A percentile compares a stretch with the other conserved stretches of the same genome.
These are phyloP conservation scores for Tardiomyces digboiensis DNA, from an alignment of 1,139 yeast genomes.

Conservation along the genomic window DNA sequence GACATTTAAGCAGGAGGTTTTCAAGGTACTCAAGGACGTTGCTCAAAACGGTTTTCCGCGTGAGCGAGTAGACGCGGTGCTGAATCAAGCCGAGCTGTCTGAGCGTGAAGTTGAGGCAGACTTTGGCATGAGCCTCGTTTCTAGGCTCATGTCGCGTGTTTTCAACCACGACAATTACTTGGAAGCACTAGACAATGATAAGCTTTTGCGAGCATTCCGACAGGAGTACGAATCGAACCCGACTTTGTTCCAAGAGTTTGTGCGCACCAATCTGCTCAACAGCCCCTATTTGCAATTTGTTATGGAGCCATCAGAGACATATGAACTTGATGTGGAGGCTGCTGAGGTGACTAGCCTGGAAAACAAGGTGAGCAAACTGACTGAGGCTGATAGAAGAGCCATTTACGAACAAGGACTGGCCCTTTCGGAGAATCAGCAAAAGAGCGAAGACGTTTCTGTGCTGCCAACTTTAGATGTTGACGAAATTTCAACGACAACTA, in stretches of 20 bases:
- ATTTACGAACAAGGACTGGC: slow-evolving; percentile 51
- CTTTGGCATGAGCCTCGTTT: slow-evolving; percentile 75
- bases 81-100: slow-evolving; percentile 78
- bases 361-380: slow-evolving; percentile 34
- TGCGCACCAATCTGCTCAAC: slow-evolving; percentile 42
- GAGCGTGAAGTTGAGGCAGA: slow-evolving; percentile 86
- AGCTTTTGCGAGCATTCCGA: slow-evolving; percentile 48
- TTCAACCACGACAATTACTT: slow-evolving; percentile 73
- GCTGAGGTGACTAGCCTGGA: slow-evolving; percentile 52
- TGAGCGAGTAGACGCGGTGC: slow-evolving; percentile 66
- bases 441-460: slow-evolving; percentile 63
- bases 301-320: slow-evolving; percentile 61
- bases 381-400: slow-evolving; percentile 46
- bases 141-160: slow-evolving; percentile 74
- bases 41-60: slow-evolving; percentile 38
- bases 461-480: slow-evolving; percentile 65
- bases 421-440: slow-evolving; percentile 54
- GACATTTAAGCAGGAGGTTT: slow-evolving; percentile 37
- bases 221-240: slow-evolving; percentile 48
- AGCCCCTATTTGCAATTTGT: slow-evolving; percentile 58
- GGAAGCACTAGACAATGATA: slow-evolving; percentile 54
- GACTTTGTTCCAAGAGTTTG: slow-evolving; percentile 42
- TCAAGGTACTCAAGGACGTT: slow-evolving; percentile 27
- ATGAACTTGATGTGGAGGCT: slow-evolving; percentile 36
- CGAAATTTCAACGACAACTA: slow-evolving; percentile 62